A percentile compares a stretch with the other conserved stretches of the same genome.
phyloP scores from a whole-genome alignment of 768 basidiomycete species.

The Rhodotorula babjevae region DNA sequence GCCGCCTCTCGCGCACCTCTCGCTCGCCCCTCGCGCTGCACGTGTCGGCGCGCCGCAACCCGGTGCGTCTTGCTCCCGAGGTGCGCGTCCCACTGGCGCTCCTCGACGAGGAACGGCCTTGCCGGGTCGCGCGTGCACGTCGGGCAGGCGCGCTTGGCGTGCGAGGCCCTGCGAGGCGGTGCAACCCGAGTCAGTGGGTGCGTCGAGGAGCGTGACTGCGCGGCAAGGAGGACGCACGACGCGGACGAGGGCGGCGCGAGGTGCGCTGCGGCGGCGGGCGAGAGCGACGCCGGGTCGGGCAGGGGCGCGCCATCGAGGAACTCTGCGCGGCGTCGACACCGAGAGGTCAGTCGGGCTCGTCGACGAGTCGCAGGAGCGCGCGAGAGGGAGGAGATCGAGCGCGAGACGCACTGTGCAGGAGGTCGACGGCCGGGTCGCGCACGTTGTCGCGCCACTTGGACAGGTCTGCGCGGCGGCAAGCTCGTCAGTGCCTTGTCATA shows the following conservation, averaged over 20 bases:
- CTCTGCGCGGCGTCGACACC: not conserved
- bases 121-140: constrained; percentile 19
- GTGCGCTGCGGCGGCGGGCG: constrained; percentile 1
- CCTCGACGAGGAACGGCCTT: constrained; percentile 32
- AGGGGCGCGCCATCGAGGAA: constrained; percentile 18
- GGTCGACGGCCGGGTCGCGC: not conserved
- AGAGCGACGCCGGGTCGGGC: constrained; percentile 18
- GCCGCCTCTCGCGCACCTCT: too few species aligned
- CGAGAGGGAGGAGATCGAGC: rapidly evolving
- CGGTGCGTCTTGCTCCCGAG: constrained; percentile 20
- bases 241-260: not conserved
- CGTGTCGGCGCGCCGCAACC: not conserved
- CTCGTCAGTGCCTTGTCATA: not conserved
- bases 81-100: constrained; percentile 29
- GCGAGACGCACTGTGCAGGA: constrained; percentile 2
- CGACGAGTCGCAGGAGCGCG: not conserved
- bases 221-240: not conserved
- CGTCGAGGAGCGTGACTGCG: too few species aligned
- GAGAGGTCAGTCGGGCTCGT: too few species aligned
- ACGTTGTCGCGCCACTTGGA: constrained; percentile 27
- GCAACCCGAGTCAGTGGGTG: too few species aligned
- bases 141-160: constrained; percentile 25
- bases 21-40: too few species aligned
- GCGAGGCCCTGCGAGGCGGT: constrained; percentile 1
- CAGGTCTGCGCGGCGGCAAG: not conserved